Conservation (phyloP, 106 monocot species). For the Narthecium ossifragum region DNA sequence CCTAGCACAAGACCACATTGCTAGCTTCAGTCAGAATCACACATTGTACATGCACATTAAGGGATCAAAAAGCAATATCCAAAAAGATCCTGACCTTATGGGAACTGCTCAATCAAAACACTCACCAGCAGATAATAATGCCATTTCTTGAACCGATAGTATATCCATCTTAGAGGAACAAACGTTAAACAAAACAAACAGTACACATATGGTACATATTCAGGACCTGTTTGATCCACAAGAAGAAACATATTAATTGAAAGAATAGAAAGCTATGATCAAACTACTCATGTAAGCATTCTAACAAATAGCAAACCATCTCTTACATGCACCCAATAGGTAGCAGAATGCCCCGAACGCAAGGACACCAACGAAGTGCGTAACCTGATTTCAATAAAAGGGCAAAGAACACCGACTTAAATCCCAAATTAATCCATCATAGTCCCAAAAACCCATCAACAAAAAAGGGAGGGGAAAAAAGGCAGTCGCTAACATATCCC, state of each 20-base stretch:
- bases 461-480: too few relatives aligned
- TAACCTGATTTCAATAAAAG: constrained; percentile 80
- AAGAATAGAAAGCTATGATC: not conserved
- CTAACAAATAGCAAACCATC: too few relatives aligned
- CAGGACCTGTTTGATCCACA: constrained; percentile 60
- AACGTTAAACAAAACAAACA: constrained; percentile 85
- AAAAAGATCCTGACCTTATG: not conserved
- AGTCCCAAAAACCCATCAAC: too few relatives aligned
- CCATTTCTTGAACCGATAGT: constrained; percentile 99
- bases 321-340: constrained; percentile 87
- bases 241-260: not conserved
- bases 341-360: constrained; percentile 96
- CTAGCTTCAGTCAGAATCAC: too few relatives aligned
- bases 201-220: constrained; percentile 91
- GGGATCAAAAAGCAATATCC: too few relatives aligned
- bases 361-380: constrained; percentile 83
- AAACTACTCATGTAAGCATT: too few relatives aligned
- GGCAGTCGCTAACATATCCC: too few relatives aligned
- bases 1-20: too few relatives aligned
- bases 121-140: constrained; percentile 99
- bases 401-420: too few relatives aligned
- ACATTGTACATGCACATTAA: not conserved
- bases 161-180: constrained; percentile 96
- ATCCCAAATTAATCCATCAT: too few relatives aligned
- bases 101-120: not conserved